These are phyloP conservation scores for Peniophora sp. DNA, from an alignment of 1,284 basidiomycete species.

Conservation along the genomic window DNA sequence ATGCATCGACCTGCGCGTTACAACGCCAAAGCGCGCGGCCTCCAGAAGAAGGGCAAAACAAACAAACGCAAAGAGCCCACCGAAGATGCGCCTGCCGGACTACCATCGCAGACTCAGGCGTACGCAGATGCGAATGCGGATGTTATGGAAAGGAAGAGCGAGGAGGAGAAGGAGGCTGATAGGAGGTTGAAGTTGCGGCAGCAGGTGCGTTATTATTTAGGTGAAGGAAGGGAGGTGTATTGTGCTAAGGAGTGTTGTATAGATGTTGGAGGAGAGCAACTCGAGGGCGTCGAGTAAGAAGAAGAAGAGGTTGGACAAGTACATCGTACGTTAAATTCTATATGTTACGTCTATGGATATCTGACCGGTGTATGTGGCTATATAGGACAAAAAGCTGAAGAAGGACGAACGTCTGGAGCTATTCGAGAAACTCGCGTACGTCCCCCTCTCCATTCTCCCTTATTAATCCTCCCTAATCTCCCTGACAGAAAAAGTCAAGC, in stretches of 20 bases:
- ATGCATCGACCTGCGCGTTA: conserved; percentile 27
- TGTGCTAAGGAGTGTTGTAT: background rate
- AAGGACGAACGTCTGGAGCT: conserved; percentile 72
- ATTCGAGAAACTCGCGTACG: conserved; percentile 73
- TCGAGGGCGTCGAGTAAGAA: conserved; percentile 74
- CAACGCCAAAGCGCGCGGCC: conserved; percentile 53
- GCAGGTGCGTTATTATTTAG: conserved; percentile 40
- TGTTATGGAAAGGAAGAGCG: conserved; percentile 49
- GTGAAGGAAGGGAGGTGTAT: background rate
- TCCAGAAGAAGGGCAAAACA: conserved; percentile 44
- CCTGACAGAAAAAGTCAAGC: conserved; percentile 71
- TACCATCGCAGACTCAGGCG: background rate
- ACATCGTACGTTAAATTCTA: conserved; percentile 48
- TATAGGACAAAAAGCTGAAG: conserved; percentile 80
- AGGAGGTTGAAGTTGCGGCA: conserved; percentile 50
- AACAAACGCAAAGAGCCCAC: conserved; percentile 13
- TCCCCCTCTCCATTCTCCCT: conserved; percentile 13
- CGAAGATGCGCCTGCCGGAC: conserved; percentile 8
- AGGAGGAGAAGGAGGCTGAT: conserved; percentile 54
- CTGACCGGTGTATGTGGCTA: background rate
- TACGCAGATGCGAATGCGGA: conserved; percentile 49
- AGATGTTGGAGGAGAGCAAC: conserved; percentile 48
- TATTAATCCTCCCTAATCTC: conserved; percentile 14
- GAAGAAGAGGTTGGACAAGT: conserved; percentile 76
- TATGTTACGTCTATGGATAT: background rate